Base-by-base conservation (phyloP, 306 rosid species). In the Myrica gale region DNA sequence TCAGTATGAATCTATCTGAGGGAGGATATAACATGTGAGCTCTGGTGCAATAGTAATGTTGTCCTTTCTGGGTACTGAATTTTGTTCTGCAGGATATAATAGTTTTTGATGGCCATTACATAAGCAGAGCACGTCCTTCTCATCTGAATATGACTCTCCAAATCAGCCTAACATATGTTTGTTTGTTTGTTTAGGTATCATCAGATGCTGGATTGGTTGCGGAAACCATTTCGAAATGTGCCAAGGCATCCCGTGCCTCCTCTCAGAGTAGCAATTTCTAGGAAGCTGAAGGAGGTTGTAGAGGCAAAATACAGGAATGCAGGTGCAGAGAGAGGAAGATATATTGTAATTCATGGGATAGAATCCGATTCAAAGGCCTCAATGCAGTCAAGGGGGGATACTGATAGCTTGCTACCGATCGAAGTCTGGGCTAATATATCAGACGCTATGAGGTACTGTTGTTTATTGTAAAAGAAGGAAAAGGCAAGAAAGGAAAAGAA, bases 151-250 rank as follows among this genome's bases (percentile, higher is more conserved):
- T 32, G 8, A 56, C 32, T 19, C 39, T 10, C 63, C 63, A 19
- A 56, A 56, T 56, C 7, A 23, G 43, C 17, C 48, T 45, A 6
- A 5, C 6, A 48, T 48, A 48, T 11, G 53, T 61, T 82, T 75
- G 66, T 83, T 84, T 80, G 63, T 5, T 77, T 57, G 47, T 72
- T 48, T 73, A 90, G 98, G 98, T 94, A 92, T 76, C 90, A 92
- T 81, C 88, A 90, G 85, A 94, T 92, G 98, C 84, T 73, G 76
- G 97, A 94, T 20, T 94, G 98, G 98, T 77, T 91, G 76, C 97
- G 95, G 76, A 86, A 73, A 69, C 96, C 98, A 4, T 81, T 81
- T 68, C 82, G 92, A 46, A 82, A 68, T 6, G 90, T 94, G 82
- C 98, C 94, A 3, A 73, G 88, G 72, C 87, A 87, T 1, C 68